Evolutionary conservation across 2,329 filamentous ascomycete species (phyloP).

Genomic region (Talaromyces islandicus): DNA sequence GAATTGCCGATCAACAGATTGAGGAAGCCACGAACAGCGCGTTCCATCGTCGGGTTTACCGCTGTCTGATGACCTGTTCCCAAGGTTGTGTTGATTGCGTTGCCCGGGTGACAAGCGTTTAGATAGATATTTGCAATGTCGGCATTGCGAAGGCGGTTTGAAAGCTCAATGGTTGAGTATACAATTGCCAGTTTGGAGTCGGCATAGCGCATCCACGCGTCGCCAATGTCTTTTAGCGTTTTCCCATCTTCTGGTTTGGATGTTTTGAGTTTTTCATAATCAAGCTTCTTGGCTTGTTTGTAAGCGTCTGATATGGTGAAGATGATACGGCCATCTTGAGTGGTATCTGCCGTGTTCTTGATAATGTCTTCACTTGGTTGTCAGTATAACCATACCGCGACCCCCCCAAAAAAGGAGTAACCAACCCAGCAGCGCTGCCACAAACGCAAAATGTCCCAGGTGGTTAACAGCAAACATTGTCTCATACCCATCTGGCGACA

Average conservation of each 20-base stretch:
- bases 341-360: constrained; percentile 5
- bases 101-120: constrained; percentile 8
- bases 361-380: constrained; percentile 6
- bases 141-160: background rate
- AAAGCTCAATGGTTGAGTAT: constrained; percentile 3
- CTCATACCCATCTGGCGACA: constrained; percentile 9
- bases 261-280: constrained; percentile 6
- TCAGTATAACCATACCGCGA: background rate
- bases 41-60: constrained; percentile 2
- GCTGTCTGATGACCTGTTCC: constrained; percentile 4
- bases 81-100: constrained; percentile 4
- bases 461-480: constrained; percentile 9
- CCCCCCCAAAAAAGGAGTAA: background rate
- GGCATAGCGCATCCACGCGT: constrained; percentile 4
- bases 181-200: constrained; percentile 5
- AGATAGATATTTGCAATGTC: constrained; percentile 1
- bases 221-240: constrained; percentile 1
- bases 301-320: constrained; percentile 8
- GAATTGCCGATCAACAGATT: constrained; percentile 5
- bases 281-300: constrained; percentile 1
- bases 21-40: background rate
- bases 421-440: constrained; percentile 3
- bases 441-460: constrained; percentile 10
- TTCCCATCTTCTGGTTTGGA: constrained; percentile 5
- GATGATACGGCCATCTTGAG: constrained; percentile 6